Percentiles rank a stretch among this genome's conserved stretches.
Evolutionary conservation across 129 eudicot genomes (phyloP).

Genomic region (Mikania micrantha): DNA sequence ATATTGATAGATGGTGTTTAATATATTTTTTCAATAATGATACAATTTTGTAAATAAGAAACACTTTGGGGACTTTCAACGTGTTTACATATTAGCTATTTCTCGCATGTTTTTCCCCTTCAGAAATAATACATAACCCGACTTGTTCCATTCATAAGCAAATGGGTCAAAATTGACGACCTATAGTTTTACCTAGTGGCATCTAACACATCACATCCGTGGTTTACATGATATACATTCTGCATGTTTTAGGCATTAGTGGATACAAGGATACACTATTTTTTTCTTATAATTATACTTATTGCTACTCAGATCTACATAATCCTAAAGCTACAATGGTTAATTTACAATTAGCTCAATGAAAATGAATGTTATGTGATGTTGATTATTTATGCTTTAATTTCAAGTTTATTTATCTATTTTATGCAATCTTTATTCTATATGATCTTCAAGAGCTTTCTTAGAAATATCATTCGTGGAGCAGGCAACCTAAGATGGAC

Average conservation of each 20-base stretch:
- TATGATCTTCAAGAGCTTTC: conserved; percentile 6
- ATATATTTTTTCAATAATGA: too few relatives aligned
- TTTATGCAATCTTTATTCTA: neutral
- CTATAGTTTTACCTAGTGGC: neutral
- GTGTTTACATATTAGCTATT: neutral
- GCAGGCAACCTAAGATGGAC: conserved; percentile 90
- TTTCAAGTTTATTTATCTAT: conserved; percentile 1
- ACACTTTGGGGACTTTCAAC: neutral
- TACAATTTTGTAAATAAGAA: neutral
- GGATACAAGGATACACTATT: neutral
- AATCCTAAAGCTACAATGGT: neutral
- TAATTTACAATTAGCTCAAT: neutral
- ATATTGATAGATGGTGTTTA: neutral
- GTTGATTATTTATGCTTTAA: neutral
- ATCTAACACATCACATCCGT: neutral
- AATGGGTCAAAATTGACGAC: neutral
- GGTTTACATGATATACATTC: neutral
- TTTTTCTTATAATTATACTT: neutral
- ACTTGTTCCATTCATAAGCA: neutral
- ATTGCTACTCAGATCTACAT: neutral
- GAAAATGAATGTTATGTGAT: neutral
- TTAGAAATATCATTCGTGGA: conserved; percentile 23
- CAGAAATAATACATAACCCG: neutral
- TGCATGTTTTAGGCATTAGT: neutral
- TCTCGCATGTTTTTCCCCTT: neutral